Conservation (phyloP, 352 stramenopile species). For the Phytophthora idaei region DNA sequence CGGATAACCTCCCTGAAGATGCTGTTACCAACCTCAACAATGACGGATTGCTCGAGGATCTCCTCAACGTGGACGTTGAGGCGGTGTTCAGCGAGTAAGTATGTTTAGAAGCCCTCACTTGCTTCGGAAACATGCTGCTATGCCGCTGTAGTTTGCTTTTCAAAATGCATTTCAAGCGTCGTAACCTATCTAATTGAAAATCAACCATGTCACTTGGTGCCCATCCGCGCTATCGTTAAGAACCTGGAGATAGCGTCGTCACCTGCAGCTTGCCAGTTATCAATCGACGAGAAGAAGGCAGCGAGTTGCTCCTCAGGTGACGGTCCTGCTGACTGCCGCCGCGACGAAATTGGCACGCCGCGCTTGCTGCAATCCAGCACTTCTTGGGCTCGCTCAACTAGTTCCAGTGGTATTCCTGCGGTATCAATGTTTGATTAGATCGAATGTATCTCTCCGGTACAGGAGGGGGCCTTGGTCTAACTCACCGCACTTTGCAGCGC, state of each 20-base stretch:
- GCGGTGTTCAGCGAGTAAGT: conserved; percentile 31
- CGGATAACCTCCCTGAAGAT: conserved; percentile 43
- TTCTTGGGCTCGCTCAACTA: conserved; percentile 55
- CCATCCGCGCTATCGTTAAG: conserved; percentile 55
- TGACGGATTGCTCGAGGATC: conserved; percentile 52
- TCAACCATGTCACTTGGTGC: conserved; percentile 28
- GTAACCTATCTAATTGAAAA: conserved; percentile 4
- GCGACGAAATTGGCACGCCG: conserved; percentile 32
- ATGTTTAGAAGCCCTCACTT: conserved; percentile 1
- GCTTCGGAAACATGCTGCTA: conserved; percentile 19
- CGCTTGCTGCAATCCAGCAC: conserved; percentile 44
- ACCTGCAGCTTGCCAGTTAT: conserved; percentile 52
- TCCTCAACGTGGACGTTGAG: conserved; percentile 63
- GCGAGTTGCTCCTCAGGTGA: conserved; percentile 50
- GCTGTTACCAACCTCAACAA: conserved; percentile 37
- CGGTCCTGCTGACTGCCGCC: conserved; percentile 30
- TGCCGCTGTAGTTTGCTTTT: neutral
- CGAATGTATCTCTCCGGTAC: neutral
- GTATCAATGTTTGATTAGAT: conserved; percentile 9
- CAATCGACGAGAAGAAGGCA: conserved; percentile 54
- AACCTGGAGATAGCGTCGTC: conserved; percentile 57
- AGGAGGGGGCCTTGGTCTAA: neutral
- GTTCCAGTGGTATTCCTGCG: conserved; percentile 48
- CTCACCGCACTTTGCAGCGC: conserved; percentile 68
- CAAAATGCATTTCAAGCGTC: conserved; percentile 1